Evolutionary conservation across 306 rosid species (phyloP).

Genomic region (Inga leiocalycina): DNA sequence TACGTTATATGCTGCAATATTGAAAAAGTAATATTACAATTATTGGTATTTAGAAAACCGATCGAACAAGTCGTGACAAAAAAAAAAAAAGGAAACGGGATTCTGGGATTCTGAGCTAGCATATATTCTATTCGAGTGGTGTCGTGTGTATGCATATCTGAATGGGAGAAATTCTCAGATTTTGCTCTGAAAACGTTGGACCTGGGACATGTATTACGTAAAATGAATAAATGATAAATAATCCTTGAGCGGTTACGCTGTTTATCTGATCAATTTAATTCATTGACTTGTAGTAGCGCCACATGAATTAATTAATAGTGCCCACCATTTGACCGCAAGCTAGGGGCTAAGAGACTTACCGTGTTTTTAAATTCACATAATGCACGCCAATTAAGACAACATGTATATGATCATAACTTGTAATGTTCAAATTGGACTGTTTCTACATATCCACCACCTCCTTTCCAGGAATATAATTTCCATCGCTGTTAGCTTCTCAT

Average conservation of each 20-base stretch:
- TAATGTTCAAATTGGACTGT: background rate
- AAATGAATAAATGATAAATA: background rate
- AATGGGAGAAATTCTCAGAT: background rate
- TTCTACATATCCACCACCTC: background rate
- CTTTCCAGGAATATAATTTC: background rate
- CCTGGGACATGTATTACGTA: background rate
- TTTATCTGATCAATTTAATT: background rate
- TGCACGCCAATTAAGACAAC: background rate
- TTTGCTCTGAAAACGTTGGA: background rate
- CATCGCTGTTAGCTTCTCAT: background rate
- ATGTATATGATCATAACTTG: background rate
- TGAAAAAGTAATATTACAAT: background rate
- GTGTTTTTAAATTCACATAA: constrained; percentile 8
- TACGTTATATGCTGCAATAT: background rate
- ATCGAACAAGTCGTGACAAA: background rate
- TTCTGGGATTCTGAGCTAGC: background rate
- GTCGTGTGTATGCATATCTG: background rate
- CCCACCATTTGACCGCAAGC: constrained; percentile 15
- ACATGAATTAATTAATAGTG: background rate
- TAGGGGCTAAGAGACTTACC: background rate
- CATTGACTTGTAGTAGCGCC: constrained; percentile 3
- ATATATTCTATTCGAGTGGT: background rate
- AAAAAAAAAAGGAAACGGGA: background rate
- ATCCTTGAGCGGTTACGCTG: background rate
- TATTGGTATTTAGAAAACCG: background rate